Percentiles rank a stretch among this genome's conserved stretches.
Evolutionary conservation across 2,329 filamentous ascomycete species (phyloP).

Genomic region (Falciphora oryzae): DNA sequence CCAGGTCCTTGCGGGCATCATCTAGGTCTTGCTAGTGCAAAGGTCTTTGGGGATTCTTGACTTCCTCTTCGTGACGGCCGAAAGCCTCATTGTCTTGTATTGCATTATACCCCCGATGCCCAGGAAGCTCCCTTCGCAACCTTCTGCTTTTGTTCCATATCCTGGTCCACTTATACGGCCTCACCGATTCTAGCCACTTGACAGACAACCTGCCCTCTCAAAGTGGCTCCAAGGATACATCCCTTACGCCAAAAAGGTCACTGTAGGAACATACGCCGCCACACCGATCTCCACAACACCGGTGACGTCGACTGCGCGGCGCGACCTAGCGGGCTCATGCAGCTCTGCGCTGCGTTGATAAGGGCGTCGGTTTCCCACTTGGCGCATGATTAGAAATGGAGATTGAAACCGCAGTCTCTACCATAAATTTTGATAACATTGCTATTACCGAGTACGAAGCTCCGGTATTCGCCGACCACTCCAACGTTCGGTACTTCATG

Average conservation of each 20-base stretch:
- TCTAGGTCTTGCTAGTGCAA: neutral
- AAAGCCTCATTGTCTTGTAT: neutral
- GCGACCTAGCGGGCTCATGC: neutral
- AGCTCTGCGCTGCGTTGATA: neutral
- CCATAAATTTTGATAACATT: slow-evolving; percentile 6
- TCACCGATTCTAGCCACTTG: slow-evolving; percentile 6
- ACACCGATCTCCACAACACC: slow-evolving; percentile 1
- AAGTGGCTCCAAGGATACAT: slow-evolving; percentile 6
- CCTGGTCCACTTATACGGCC: slow-evolving; percentile 1
- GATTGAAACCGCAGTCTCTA: neutral
- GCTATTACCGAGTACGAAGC: slow-evolving; percentile 1
- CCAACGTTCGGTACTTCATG: slow-evolving; percentile 8
- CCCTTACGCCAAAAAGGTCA: neutral
- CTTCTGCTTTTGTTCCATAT: neutral
- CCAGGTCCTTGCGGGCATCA: neutral
- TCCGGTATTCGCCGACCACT: slow-evolving; percentile 7
- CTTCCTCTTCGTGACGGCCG: neutral
- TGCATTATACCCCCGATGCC: neutral
- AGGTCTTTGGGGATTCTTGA: neutral
- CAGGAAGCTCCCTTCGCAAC: neutral
- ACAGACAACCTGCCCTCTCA: neutral
- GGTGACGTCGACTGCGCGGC: slow-evolving; percentile 9
- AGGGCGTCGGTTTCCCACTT: neutral
- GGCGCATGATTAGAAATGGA: no score
- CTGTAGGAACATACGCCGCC: neutral